Percentiles rank a stretch among this genome's conserved stretches.
phyloP scores from a whole-genome alignment of 106 monocot genomes.

The Dendrobium officinale region DNA sequence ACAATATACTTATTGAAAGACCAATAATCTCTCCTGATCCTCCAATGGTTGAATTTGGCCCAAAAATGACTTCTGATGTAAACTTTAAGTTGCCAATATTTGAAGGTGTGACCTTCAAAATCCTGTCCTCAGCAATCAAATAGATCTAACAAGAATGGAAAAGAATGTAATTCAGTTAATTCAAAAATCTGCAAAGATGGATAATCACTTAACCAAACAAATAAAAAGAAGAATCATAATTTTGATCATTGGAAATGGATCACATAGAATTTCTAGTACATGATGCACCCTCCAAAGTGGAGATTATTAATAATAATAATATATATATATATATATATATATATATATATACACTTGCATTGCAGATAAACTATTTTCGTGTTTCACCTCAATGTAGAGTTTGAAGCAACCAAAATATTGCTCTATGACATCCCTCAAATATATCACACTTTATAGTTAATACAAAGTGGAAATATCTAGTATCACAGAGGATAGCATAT shows the following conservation, averaged over 20 bases:
- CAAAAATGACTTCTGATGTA: slow-evolving; percentile 40
- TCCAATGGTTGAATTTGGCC: slow-evolving; percentile 33
- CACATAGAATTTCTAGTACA: background rate
- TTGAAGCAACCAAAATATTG: too few relatives aligned
- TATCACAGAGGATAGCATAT: too few relatives aligned
- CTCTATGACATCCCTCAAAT: too few relatives aligned
- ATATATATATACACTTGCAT: background rate
- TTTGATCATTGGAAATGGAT: background rate
- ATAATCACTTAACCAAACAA: background rate
- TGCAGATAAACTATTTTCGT: background rate
- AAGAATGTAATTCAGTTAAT: background rate
- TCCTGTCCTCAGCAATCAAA: slow-evolving; percentile 66
- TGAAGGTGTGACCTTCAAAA: slow-evolving; percentile 58
- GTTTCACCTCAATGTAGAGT: too few relatives aligned
- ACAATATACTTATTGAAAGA: slow-evolving; percentile 44
- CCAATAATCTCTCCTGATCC: slow-evolving; percentile 69
- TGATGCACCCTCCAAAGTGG: background rate
- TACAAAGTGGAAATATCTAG: too few relatives aligned
- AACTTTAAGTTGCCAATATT: slow-evolving; percentile 34
- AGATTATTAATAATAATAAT: background rate
- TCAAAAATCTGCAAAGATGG: background rate
- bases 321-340: too few relatives aligned
- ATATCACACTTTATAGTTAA: too few relatives aligned
- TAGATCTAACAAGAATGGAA: slow-evolving; percentile 53
- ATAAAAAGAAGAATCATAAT: background rate